A percentile compares a stretch with the other conserved stretches of the same genome.
Evolutionary conservation across 805 yeast genomes (phyloP).

Genomic region (Sugiyamaella americana): DNA sequence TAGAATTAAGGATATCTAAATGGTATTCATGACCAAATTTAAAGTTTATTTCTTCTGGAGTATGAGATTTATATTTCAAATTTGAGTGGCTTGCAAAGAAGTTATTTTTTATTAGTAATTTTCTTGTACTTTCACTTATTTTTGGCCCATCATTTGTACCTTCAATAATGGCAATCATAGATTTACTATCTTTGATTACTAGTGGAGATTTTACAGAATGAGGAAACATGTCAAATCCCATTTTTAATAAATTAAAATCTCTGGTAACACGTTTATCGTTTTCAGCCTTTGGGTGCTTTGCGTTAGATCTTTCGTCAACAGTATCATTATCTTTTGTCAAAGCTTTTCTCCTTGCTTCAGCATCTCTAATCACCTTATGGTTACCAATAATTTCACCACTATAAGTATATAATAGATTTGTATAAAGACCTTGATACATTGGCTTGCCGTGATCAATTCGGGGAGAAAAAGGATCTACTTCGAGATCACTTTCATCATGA

Average conservation of each 20-base stretch:
- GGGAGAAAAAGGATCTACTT: slow-evolving; percentile 1
- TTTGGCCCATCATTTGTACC: neutral
- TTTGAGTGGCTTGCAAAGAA: too few relatives aligned
- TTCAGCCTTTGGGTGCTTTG: neutral
- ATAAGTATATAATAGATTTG: neutral
- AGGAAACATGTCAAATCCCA: neutral
- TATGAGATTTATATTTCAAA: neutral
- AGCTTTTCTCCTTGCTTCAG: neutral
- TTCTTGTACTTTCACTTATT: neutral
- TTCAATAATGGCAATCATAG: neutral
- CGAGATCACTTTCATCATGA: slow-evolving; percentile 2
- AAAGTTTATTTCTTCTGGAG: neutral
- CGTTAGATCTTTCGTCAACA: neutral
- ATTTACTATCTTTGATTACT: neutral
- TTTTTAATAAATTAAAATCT: too few relatives aligned
- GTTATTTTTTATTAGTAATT: too few relatives aligned
- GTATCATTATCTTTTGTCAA: neutral
- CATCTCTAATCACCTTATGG: too few relatives aligned
- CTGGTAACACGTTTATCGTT: too few relatives aligned
- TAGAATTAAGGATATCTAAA: neutral
- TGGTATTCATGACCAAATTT: neutral
- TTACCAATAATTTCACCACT: neutral
- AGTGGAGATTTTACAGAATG: neutral
- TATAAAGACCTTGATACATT: neutral
- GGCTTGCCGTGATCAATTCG: neutral